phyloP scores from a whole-genome alignment of 805 yeast genomes.

The Sugiyamaella mastotermitis region DNA sequence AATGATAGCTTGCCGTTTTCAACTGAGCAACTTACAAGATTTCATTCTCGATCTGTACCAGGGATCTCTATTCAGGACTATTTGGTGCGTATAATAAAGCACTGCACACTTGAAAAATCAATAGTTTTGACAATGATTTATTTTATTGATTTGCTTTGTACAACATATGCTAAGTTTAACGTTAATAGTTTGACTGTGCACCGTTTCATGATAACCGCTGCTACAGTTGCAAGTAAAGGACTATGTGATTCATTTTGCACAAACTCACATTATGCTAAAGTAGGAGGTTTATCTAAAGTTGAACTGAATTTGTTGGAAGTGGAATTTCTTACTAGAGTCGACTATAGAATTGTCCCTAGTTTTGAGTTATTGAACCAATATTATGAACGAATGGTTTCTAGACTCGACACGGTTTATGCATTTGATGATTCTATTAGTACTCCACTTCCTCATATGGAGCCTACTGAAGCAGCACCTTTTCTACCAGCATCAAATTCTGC shows the following conservation, averaged over 20 bases:
- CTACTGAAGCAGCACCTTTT: neutral
- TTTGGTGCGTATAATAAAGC: conserved; percentile 67
- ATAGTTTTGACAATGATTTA: conserved; percentile 78
- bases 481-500: neutral
- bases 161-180: conserved; percentile 72
- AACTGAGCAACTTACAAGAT: conserved; percentile 58
- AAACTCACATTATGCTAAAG: conserved; percentile 88
- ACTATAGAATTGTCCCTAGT: conserved; percentile 66
- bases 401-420: conserved; percentile 21
- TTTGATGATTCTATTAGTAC: conserved; percentile 8
- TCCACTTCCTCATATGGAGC: neutral
- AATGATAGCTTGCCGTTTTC: conserved; percentile 53
- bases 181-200: conserved; percentile 90
- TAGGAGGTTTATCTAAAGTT: conserved; percentile 82
- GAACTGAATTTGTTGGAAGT: conserved; percentile 84
- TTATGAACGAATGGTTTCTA: conserved; percentile 29
- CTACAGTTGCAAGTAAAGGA: conserved; percentile 85
- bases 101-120: conserved; percentile 79
- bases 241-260: conserved; percentile 92
- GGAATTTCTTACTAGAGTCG: conserved; percentile 75
- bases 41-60: conserved; percentile 93
- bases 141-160: conserved; percentile 79
- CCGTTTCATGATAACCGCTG: conserved; percentile 82
- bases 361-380: conserved; percentile 28
- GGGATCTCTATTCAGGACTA: conserved; percentile 75